Conservation (phyloP, 805 yeast species). For the Pichia thaimueangensis region DNA sequence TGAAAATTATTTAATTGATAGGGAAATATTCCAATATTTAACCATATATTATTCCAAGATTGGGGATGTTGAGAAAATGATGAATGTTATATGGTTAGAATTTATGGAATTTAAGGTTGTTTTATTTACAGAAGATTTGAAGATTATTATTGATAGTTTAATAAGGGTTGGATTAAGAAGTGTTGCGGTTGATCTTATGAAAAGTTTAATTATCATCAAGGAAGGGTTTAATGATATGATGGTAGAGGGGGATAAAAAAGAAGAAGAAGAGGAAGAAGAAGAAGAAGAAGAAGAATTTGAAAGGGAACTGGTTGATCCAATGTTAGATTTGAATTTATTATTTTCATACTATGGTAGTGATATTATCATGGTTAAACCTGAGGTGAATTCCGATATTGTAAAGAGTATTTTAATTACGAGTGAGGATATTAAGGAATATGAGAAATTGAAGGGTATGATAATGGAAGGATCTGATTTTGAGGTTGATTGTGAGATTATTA, state of each 20-base stretch:
- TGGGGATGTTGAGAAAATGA: conserved; percentile 15
- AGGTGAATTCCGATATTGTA: neutral
- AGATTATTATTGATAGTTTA: conserved; percentile 14
- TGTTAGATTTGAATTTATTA: neutral
- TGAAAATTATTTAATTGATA: conserved; percentile 16
- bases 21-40: conserved; percentile 17
- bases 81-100: conserved; percentile 21
- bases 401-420: neutral
- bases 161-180: conserved; percentile 12
- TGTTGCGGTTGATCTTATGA: conserved; percentile 19
- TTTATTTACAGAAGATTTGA: conserved; percentile 14
- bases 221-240: conserved; percentile 13
- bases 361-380: neutral
- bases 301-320: neutral
- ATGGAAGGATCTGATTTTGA: neutral
- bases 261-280: neutral
- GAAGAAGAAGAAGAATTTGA: neutral
- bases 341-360: neutral
- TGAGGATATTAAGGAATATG: conserved; percentile 1
- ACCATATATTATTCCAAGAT: neutral
- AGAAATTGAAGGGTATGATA: neutral
- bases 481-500: conserved; percentile 1
- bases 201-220: conserved; percentile 15
- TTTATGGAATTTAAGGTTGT: conserved; percentile 12
- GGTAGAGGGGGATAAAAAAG: conserved; percentile 5